phyloP scores from a whole-genome alignment of 1,284 basidiomycete species.

The Sanghuangporus baumii region DNA sequence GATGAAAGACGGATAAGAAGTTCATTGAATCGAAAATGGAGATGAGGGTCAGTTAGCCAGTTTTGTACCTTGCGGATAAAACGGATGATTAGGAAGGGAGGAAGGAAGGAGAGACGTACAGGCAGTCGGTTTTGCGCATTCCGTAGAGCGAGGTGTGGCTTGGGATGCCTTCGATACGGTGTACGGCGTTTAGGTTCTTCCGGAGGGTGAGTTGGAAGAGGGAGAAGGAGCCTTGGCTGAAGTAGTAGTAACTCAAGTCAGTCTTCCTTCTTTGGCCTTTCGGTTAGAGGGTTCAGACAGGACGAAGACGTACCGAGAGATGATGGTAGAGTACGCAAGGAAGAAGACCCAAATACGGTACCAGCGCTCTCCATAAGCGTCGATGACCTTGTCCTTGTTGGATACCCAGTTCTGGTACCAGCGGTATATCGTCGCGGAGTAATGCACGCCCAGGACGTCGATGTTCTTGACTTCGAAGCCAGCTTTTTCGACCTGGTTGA shows the following conservation, averaged over 20 bases:
- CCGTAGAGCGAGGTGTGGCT: conserved; percentile 69
- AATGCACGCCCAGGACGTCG: conserved; percentile 96
- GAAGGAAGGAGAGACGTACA: conserved; percentile 2
- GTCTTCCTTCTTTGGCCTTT: neutral
- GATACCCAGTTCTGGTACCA: conserved; percentile 96
- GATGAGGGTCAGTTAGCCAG: neutral
- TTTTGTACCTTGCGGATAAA: neutral
- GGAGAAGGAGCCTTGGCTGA: conserved; percentile 78
- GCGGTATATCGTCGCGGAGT: conserved; percentile 88
- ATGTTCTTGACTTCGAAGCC: conserved; percentile 97
- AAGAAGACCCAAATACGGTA: conserved; percentile 90
- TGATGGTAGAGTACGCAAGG: conserved; percentile 77
- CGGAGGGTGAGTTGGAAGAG: conserved; percentile 96
- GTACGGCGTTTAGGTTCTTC: conserved; percentile 96
- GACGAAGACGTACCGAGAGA: conserved; percentile 44
- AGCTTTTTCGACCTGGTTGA: conserved; percentile 79
- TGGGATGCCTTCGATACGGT: conserved; percentile 75
- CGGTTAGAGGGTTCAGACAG: neutral
- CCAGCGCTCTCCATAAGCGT: conserved; percentile 89
- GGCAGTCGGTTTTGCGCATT: conserved; percentile 8
- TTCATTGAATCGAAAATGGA: neutral
- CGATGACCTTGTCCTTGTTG: conserved; percentile 85
- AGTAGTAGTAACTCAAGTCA: neutral
- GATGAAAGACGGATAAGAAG: neutral
- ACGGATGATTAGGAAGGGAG: neutral